Base-by-base conservation (phyloP, 768 basidiomycete genomes). In the Boletus barrowsii region DNA sequence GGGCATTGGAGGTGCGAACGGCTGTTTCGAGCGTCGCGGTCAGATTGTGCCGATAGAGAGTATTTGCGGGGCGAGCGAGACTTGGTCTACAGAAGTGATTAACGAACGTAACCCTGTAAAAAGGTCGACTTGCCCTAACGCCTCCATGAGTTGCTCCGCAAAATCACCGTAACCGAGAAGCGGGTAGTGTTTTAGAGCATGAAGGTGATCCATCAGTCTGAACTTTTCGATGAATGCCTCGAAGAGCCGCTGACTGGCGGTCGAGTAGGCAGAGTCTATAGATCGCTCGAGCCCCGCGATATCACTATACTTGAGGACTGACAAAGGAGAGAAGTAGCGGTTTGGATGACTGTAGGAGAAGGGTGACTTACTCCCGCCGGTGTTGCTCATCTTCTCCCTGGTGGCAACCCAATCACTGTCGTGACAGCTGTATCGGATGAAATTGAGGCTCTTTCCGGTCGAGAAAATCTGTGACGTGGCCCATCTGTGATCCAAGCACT, bases 141-240 rank as follows among this genome's bases (percentile, higher is more conserved):
- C 80, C 60, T 96, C 94, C 90, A 98, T 92, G 17, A 99, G 77
- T 54, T 93, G 86, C 63, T 99, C 97, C 0, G 90, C 86, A 72
- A 99, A 99, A 66, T 98, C 97, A 1, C 97, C 97, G 60, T 93
- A 84, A 3, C 94, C 91, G 13, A 98, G 80, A 68, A 99, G 76
- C 41, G 98, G 79, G 66, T 98, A 99, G 61, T 90, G 82, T 68
- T 95, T 97, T 47, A 98, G 79, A 15, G 96, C 95, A 32, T 71
- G 73, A 7, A 99, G 81, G 67, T 98, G 97, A 59, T 97, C 90
- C 51, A 98, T 78, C 22, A 99, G 74, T 54, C 83, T 84, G 76
- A 97, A 98, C 68, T 97, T 96, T 68, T 96, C 93, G 54, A 96
- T 88, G 74, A 98, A 98, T 32, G 98, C 88, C 66, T 98, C 95